These are phyloP conservation scores for Corrigiola litoralis DNA, from an alignment of 179 eudicot genomes.

Conservation along the genomic window DNA sequence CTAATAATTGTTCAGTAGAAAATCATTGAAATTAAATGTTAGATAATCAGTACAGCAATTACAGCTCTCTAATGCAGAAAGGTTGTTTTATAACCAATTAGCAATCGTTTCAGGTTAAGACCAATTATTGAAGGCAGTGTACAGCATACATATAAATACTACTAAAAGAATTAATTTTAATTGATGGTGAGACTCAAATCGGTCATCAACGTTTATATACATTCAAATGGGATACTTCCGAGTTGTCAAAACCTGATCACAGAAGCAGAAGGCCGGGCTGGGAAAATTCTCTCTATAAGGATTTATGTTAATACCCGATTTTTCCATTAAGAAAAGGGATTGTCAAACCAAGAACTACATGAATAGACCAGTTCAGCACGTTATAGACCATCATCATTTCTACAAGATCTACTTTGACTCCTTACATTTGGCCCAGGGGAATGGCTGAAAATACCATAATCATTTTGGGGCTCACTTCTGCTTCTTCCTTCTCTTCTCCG, in stretches of 20 bases:
- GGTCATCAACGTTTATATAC: constrained; percentile 12
- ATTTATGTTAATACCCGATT: too few species aligned
- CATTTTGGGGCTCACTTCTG: constrained; percentile 68
- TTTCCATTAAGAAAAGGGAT: too few species aligned
- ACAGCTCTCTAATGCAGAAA: too few species aligned
- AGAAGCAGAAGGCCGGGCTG: background rate
- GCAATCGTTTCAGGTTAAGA: too few species aligned
- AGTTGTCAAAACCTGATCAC: background rate
- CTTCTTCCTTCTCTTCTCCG: constrained; percentile 40
- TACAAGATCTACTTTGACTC: constrained; percentile 27
- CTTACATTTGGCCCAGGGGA: constrained; percentile 34
- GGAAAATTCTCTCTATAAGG: too few species aligned
- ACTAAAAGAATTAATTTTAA: too few species aligned
- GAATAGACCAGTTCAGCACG: background rate
- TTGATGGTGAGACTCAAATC: background rate
- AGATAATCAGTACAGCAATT: too few species aligned
- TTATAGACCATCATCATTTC: constrained; percentile 15
- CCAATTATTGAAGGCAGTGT: too few species aligned
- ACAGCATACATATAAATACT: too few species aligned
- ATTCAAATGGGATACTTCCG: background rate
- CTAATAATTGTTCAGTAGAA: too few species aligned
- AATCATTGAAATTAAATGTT: too few species aligned
- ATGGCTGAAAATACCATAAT: constrained; percentile 32
- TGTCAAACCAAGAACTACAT: background rate
- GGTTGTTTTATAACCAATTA: too few species aligned